A percentile compares a stretch with the other conserved stretches of the same genome.
phyloP scores from a whole-genome alignment of 331 rosid genomes.

The Erythrophleum ivorense region DNA sequence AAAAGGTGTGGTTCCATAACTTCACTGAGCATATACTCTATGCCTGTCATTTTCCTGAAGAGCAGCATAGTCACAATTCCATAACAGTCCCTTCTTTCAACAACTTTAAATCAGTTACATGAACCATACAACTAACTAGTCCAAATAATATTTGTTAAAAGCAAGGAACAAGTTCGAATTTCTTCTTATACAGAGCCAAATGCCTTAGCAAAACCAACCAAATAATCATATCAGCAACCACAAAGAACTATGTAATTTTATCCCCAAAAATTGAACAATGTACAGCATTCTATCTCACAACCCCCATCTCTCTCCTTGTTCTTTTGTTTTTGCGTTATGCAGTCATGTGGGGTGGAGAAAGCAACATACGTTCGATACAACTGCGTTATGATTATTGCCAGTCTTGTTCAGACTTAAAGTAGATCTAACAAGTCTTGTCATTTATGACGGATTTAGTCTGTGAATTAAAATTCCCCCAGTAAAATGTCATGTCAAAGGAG shows the following conservation, averaged over 20 bases:
- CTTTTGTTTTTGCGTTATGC: neutral
- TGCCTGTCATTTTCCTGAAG: conserved; percentile 80
- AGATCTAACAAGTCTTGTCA: neutral
- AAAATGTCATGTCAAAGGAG: neutral
- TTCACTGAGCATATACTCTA: conserved; percentile 73
- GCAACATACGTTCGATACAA: conserved; percentile 1
- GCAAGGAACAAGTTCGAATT: neutral
- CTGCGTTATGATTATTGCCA: neutral
- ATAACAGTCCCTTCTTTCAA: conserved; percentile 15
- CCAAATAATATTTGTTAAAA: neutral
- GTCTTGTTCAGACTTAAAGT: neutral
- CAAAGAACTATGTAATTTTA: neutral
- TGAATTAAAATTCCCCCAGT: neutral
- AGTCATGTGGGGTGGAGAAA: neutral
- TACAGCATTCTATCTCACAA: conserved; percentile 12
- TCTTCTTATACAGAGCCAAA: neutral
- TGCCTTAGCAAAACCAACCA: conserved; percentile 8
- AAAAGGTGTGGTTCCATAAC: conserved; percentile 87
- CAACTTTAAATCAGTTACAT: conserved; percentile 6
- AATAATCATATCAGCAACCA: neutral
- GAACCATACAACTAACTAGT: conserved; percentile 13
- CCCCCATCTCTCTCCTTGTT: neutral
- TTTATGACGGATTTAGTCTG: neutral
- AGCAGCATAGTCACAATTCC: conserved; percentile 4
- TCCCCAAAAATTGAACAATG: neutral